Evolutionary conservation across 345 rosid species (phyloP).

Genomic region (Capsella bursapastoris): DNA sequence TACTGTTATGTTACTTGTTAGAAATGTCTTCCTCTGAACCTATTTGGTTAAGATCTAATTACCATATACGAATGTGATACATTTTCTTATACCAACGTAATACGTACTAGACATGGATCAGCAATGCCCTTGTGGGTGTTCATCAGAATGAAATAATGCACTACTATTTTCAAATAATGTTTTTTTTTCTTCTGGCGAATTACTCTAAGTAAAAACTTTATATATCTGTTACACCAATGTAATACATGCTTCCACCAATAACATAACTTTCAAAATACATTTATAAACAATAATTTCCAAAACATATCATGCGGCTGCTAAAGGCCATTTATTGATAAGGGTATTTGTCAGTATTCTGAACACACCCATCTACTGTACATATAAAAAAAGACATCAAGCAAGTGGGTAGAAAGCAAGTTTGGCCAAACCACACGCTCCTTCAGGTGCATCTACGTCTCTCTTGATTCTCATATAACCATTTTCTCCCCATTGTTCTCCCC

Average conservation of each 20-base stretch:
- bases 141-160: neutral
- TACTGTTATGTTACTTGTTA: too few relatives aligned
- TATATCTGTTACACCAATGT: too few relatives aligned
- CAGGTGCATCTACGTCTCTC: constrained; percentile 40
- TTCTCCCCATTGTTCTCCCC: constrained; percentile 61
- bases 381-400: constrained; percentile 12
- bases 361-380: neutral
- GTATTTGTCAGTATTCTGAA: neutral
- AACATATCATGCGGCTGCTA: neutral
- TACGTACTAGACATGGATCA: too few relatives aligned
- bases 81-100: too few relatives aligned
- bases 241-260: neutral
- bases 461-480: constrained; percentile 55
- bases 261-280: neutral
- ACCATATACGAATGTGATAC: too few relatives aligned
- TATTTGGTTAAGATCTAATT: too few relatives aligned
- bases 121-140: neutral
- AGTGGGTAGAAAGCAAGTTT: constrained; percentile 50
- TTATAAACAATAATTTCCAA: too few relatives aligned
- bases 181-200: neutral
- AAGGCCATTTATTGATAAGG: neutral
- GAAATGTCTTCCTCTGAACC: too few relatives aligned
- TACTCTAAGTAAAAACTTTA: neutral
- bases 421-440: constrained; percentile 59
- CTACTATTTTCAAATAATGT: neutral